Base-by-base conservation (phyloP, 768 basidiomycete species). In the Tricholoma sp. region DNA sequence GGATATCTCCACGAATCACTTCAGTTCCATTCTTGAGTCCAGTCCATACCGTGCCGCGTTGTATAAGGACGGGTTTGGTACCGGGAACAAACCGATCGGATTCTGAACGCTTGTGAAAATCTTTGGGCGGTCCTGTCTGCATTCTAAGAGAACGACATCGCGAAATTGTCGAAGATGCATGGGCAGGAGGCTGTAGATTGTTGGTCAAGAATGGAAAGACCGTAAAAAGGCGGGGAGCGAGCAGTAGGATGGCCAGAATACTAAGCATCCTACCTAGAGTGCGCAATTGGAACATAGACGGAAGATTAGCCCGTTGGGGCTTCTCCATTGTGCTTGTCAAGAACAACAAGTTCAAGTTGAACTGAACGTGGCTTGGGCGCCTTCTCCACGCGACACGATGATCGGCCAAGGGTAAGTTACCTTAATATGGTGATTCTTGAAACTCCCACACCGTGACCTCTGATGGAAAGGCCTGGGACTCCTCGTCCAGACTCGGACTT, bases 21-120 rank as follows among this genome's bases (percentile, higher is more conserved):
- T 87, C 76, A 1, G 83, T 82, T 0, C 91, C 91, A 43, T 88
- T 83, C 24, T 83, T 66, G 21, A 70, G 67, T 7, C 91, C 91
- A 1, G 91, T 94, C 93, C 93, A 95, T 60, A 96, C 80, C 27
- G 76, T 89, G 22, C 85, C 92, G 60, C 92, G 89, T 67, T 76
- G 80, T 55, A 94, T 79, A 50, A 89, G 74, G 5, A 82, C 76
- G 1, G 89, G 76, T 51, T 74, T 75, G 2, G 90, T 88, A 2
- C 84, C 87, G 2, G 72, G 73, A 8, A 76, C 83, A 62, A 82
- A 89, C 4, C 89, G 78, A 67, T 91, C 89, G 8, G 87, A 90
- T 47, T 72, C 66, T 5, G 70, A 68, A 5, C 88, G 80, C 12
- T 66, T 52, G 58, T 76, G 64, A 57, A 86, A 88, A 56, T 79